phyloP scores from a whole-genome alignment of 2,329 filamentous ascomycete species.

The Periconia sp. region DNA sequence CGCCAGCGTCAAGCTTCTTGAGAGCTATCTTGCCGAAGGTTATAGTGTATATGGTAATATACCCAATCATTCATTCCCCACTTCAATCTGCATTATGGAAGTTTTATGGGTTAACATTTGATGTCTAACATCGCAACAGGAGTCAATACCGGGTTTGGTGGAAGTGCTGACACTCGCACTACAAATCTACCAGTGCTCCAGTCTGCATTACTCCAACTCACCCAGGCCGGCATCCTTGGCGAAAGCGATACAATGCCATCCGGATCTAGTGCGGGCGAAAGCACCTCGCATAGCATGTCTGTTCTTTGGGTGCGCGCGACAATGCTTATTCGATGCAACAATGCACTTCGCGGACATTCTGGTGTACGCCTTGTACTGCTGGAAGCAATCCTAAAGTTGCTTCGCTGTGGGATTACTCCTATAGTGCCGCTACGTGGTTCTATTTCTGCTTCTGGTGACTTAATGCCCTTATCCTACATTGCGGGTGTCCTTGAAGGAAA shows the following conservation, averaged over 20 bases:
- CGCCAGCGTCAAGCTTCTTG: neutral
- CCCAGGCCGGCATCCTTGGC: slow-evolving; percentile 4
- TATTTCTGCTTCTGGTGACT: slow-evolving; percentile 61
- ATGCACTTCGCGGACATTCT: slow-evolving; percentile 58
- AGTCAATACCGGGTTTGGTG: slow-evolving; percentile 16
- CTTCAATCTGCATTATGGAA: neutral
- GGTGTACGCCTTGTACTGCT: slow-evolving; percentile 53
- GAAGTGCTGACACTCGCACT: slow-evolving; percentile 10
- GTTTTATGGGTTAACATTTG: neutral
- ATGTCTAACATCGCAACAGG: neutral
- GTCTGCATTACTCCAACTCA: slow-evolving; percentile 5
- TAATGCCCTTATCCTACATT: slow-evolving; percentile 60
- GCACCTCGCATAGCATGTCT: neutral
- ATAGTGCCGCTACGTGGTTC: slow-evolving; percentile 59
- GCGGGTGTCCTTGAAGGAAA: slow-evolving; percentile 49
- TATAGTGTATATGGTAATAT: neutral
- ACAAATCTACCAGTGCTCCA: slow-evolving; percentile 8
- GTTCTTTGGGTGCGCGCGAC: slow-evolving; percentile 40
- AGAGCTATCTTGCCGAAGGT: neutral
- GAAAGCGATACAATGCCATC: neutral
- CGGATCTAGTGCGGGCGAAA: neutral
- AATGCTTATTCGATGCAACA: slow-evolving; percentile 59
- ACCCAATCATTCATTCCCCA: no score
- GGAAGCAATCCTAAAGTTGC: slow-evolving; percentile 44
- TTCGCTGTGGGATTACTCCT: slow-evolving; percentile 45